Conservation (phyloP, 2,329 filamentous ascomycete species). For the Alternaria arbusti region DNA sequence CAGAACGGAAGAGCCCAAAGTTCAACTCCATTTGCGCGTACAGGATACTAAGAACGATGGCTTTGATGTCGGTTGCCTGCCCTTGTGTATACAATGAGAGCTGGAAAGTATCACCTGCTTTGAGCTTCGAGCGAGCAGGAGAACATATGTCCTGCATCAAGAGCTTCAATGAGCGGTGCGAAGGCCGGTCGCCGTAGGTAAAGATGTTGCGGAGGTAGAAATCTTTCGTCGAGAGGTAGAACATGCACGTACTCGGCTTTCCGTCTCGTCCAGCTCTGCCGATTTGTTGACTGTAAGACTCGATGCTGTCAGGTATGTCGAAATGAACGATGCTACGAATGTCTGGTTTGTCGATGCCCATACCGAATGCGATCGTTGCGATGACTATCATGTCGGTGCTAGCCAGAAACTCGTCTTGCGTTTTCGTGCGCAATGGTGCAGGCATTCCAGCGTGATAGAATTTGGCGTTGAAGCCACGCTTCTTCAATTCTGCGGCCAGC, state of each 20-base stretch:
- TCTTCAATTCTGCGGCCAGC: conserved; percentile 70
- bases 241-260: conserved; percentile 65
- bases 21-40: conserved; percentile 67
- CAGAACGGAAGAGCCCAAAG: conserved; percentile 62
- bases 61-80: conserved; percentile 61
- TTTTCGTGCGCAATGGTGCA: conserved; percentile 66
- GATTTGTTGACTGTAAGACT: conserved; percentile 98
- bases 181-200: conserved; percentile 65
- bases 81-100: conserved; percentile 55
- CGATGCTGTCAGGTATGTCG: conserved; percentile 87
- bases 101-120: conserved; percentile 55
- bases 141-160: conserved; percentile 62
- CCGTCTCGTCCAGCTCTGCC: conserved; percentile 91
- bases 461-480: conserved; percentile 70
- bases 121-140: conserved; percentile 32
- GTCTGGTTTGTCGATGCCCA: conserved; percentile 97
- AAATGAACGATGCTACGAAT: conserved; percentile 96
- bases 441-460: conserved; percentile 86
- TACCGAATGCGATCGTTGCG: conserved; percentile 96
- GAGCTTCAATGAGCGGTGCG: conserved; percentile 54
- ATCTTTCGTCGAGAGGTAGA: conserved; percentile 64
- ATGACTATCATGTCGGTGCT: conserved; percentile 85
- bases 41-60: conserved; percentile 59
- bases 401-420: conserved; percentile 81
- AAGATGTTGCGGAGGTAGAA: conserved; percentile 66